Evolutionary conservation across 768 basidiomycete genomes (phyloP), one percentile per base, ranked within the genome.

Genomic region (Lactifluus volemus): DNA sequence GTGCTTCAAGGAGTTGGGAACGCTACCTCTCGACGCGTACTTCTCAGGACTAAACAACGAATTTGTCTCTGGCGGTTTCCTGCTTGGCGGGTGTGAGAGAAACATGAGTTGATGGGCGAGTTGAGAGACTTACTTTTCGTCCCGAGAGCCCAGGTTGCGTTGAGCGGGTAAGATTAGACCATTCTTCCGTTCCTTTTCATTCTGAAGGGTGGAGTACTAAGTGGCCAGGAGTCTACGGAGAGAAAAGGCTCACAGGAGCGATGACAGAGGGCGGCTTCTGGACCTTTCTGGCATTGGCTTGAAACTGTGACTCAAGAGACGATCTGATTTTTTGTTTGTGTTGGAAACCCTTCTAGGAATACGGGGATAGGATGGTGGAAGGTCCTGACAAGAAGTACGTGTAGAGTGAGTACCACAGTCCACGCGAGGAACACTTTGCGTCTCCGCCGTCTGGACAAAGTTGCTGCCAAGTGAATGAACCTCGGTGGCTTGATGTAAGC

Each of bases 281-380:
- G 10, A 53, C 21, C 29, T 49, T 50, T 56, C 51, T 53, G 14
- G 61, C 61, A 38, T 62, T 62, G 61, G 48, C 51, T 50, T 58
- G 61, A 39, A 58, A 53, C 25, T 53, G 51, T 15, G 61, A 58
- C 25, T 58, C 51, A 15, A 29, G 45, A 25, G 55, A 11, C 25
- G 25, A 12, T 19, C 7, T 36, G 15, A 38, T 8, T 9, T 19
- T 17, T 48, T 42, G 52, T 53, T 29, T 50, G n/a, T 51, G 30
- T 39, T 53, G 1, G 25, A 14, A 30, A 48, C 55, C 19, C 42
- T 55, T 36, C 60, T 53, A 11, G 38, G 55, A 49, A 58, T 61
- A 17, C 50, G 60, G 45, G 51, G 60, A 61, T 47, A 49, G 3
- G 30, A 17, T 39, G 29, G 39, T n/a, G 51, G 19, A 17, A 39